These are phyloP conservation scores for Aurantiochytrium sp. DNA, from an alignment of 108 stramenopile species.

Conservation along the genomic window DNA sequence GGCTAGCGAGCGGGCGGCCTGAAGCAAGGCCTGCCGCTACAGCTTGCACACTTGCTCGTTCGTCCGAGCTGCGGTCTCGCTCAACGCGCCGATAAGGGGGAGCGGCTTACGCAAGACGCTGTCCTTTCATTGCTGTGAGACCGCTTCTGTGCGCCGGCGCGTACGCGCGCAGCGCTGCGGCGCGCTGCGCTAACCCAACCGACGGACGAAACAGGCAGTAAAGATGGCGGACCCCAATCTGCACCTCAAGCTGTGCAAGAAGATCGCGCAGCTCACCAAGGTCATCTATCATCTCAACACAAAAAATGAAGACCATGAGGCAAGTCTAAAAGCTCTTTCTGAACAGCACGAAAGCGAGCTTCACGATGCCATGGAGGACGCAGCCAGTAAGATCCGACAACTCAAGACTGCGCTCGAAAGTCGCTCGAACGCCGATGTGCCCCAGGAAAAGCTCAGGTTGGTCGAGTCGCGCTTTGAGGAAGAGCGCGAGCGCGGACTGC, in stretches of 20 bases:
- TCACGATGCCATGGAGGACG: background rate
- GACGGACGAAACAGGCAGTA: background rate
- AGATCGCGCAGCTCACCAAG: conserved; percentile 62
- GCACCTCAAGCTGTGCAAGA: conserved; percentile 60
- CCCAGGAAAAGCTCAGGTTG: background rate
- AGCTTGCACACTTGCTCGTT: too few species aligned
- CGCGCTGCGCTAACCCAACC: background rate
- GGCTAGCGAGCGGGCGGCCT: too few species aligned
- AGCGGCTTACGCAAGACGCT: too few species aligned
- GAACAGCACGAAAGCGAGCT: conserved; percentile 12
- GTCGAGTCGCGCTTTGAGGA: background rate
- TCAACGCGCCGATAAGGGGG: too few species aligned
- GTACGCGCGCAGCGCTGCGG: too few species aligned
- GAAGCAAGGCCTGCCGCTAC: too few species aligned
- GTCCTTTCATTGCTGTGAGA: too few species aligned
- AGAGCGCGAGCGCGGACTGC: background rate
- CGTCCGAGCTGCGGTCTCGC: too few species aligned
- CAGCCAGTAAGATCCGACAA: background rate
- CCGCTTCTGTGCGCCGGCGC: too few species aligned
- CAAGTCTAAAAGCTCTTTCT: background rate
- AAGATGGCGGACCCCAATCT: conserved; percentile 26
- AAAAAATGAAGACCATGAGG: conserved; percentile 51
- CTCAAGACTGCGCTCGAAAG: background rate
- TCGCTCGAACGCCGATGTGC: background rate
- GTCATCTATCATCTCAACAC: conserved; percentile 64